Evolutionary conservation across 179 eudicot genomes (phyloP).

Genomic region (Spinacia oleracea): DNA sequence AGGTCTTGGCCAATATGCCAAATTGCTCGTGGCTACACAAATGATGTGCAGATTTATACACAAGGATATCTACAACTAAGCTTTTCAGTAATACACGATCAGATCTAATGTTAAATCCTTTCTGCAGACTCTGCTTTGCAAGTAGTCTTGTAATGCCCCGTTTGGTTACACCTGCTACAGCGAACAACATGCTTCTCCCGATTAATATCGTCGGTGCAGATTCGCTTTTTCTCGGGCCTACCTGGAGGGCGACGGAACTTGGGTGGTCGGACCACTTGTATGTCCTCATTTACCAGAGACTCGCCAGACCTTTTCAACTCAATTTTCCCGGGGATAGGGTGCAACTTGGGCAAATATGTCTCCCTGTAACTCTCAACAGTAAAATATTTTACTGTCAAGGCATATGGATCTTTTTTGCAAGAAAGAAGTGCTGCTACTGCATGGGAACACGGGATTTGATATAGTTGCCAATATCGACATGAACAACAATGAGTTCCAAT

Average conservation of each 20-base stretch:
- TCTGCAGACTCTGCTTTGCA: constrained; percentile 42
- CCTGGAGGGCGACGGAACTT: constrained; percentile 60
- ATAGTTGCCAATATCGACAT: constrained; percentile 34
- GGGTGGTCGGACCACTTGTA: constrained; percentile 51
- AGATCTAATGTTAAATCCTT: constrained; percentile 27
- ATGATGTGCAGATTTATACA: background rate
- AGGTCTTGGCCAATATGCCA: background rate
- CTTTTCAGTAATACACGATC: constrained; percentile 6
- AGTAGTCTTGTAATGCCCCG: constrained; percentile 66
- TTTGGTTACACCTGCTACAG: constrained; percentile 63
- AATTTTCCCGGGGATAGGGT: constrained; percentile 40
- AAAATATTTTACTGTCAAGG: constrained; percentile 41
- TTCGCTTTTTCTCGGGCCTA: constrained; percentile 57
- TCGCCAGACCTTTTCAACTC: constrained; percentile 44
- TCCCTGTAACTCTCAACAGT: constrained; percentile 38
- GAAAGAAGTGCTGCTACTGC: constrained; percentile 40
- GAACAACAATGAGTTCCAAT: constrained; percentile 29
- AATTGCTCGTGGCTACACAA: background rate
- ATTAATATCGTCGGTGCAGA: constrained; percentile 42
- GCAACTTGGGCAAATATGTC: constrained; percentile 41
- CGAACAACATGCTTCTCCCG: constrained; percentile 59
- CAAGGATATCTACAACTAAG: background rate
- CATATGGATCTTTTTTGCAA: constrained; percentile 49
- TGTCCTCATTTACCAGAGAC: constrained; percentile 28
- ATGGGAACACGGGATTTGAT: constrained; percentile 34